Evolutionary conservation across 495 filamentous ascomycete species (phyloP).

Genomic region (Cercophora sp.): DNA sequence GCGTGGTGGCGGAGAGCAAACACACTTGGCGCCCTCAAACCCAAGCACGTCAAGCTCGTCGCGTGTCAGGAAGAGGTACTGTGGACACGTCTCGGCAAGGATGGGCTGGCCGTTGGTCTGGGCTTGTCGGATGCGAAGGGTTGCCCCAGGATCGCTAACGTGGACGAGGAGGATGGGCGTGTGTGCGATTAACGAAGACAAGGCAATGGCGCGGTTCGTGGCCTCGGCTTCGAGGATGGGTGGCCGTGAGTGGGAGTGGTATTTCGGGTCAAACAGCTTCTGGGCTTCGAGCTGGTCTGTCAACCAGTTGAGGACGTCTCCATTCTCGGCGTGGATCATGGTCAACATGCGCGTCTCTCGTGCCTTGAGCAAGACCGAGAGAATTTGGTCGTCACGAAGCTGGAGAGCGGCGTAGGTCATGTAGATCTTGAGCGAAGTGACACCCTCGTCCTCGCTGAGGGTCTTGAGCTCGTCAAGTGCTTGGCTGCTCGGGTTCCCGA

Average conservation of each 20-base stretch:
- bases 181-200: constrained; percentile 51
- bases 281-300: constrained; percentile 43
- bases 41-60: constrained; percentile 46
- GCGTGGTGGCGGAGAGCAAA: constrained; percentile 46
- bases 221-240: constrained; percentile 55
- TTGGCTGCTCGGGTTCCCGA: constrained; percentile 46
- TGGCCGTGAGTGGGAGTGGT: constrained; percentile 51
- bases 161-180: constrained; percentile 56
- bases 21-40: constrained; percentile 53
- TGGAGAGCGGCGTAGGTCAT: constrained; percentile 60
- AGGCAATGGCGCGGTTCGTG: constrained; percentile 54
- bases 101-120: constrained; percentile 54
- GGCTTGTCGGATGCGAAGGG: constrained; percentile 50
- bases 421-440: constrained; percentile 58
- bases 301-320: constrained; percentile 51
- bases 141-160: constrained; percentile 49
- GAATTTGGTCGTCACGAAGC: constrained; percentile 53
- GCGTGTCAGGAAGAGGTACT: constrained; percentile 59
- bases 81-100: constrained; percentile 62
- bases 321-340: constrained; percentile 62
- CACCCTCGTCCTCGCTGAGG: constrained; percentile 42
- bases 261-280: constrained; percentile 47
- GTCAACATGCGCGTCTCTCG: constrained; percentile 48
- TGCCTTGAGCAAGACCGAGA: constrained; percentile 51
- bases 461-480: constrained; percentile 43